These are phyloP conservation scores for Salix purpurea DNA, from an alignment of 345 rosid species.

Conservation along the genomic window DNA sequence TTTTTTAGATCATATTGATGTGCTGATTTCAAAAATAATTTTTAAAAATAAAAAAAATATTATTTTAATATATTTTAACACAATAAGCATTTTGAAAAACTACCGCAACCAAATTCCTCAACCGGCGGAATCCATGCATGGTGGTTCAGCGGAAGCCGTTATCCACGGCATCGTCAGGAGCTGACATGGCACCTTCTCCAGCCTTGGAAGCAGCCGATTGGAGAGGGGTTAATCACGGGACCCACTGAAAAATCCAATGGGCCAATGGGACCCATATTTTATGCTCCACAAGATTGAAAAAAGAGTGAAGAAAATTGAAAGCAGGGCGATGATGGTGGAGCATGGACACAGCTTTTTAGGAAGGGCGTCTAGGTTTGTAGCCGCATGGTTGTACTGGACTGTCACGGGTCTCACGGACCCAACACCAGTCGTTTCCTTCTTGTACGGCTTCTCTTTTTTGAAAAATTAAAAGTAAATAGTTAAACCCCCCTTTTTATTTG, in stretches of 20 bases:
- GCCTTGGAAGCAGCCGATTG: background rate
- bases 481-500: too few relatives aligned
- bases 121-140: background rate
- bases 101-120: too few relatives aligned
- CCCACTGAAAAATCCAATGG: background rate
- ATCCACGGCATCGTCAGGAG: slow-evolving; percentile 15
- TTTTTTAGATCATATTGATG: too few relatives aligned
- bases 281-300: background rate
- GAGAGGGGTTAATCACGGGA: background rate
- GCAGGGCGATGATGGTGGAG: background rate
- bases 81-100: too few relatives aligned
- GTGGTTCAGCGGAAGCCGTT: slow-evolving; percentile 14
- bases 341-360: background rate
- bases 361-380: slow-evolving; percentile 31
- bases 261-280: background rate
- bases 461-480: background rate
- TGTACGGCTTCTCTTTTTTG: slow-evolving; percentile 15
- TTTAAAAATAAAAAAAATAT: too few relatives aligned
- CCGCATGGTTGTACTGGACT: slow-evolving; percentile 30
- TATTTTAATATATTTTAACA: too few relatives aligned
- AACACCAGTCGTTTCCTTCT: slow-evolving; percentile 5
- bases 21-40: too few relatives aligned
- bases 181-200: slow-evolving; percentile 22
- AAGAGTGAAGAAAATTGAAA: background rate
- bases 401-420: slow-evolving; percentile 38